Conservation (phyloP, 2,329 filamentous ascomycete species). For the Capronia americana region DNA sequence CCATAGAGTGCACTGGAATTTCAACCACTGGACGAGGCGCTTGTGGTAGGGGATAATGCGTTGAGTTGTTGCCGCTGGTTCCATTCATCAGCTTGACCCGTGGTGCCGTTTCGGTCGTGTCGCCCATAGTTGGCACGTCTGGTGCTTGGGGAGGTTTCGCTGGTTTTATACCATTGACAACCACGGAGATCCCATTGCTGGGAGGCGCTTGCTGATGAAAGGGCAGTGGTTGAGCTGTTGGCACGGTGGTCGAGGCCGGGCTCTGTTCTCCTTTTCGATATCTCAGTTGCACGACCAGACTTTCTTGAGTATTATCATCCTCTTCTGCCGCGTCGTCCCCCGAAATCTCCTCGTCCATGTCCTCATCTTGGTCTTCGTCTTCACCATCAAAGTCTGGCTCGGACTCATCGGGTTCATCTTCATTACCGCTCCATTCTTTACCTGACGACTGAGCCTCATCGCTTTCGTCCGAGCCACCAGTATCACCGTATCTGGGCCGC, state of each 20-base stretch:
- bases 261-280: slow-evolving; percentile 42
- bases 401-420: slow-evolving; percentile 54
- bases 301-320: slow-evolving; percentile 55
- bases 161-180: not conserved
- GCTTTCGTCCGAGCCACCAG: slow-evolving; percentile 53
- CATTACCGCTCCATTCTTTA: slow-evolving; percentile 49
- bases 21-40: slow-evolving; percentile 12
- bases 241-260: not conserved
- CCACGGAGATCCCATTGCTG: not conserved
- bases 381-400: slow-evolving; percentile 78
- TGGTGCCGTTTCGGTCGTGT: slow-evolving; percentile 15
- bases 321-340: slow-evolving; percentile 52
- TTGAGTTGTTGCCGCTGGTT: not conserved
- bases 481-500: slow-evolving; percentile 44
- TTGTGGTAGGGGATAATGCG: slow-evolving; percentile 13
- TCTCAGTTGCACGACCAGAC: slow-evolving; percentile 75
- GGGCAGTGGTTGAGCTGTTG: not conserved
- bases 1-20: slow-evolving; percentile 27
- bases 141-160: not conserved
- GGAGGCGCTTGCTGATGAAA: not conserved
- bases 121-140: not conserved
- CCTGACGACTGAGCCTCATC: slow-evolving; percentile 70
- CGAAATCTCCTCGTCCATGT: slow-evolving; percentile 46
- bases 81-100: slow-evolving; percentile 12
- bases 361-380: slow-evolving; percentile 61